A percentile compares a stretch with the other conserved stretches of the same genome.
Conservation (phyloP, 768 basidiomycete genomes). For the Tephrocybe sp. region DNA sequence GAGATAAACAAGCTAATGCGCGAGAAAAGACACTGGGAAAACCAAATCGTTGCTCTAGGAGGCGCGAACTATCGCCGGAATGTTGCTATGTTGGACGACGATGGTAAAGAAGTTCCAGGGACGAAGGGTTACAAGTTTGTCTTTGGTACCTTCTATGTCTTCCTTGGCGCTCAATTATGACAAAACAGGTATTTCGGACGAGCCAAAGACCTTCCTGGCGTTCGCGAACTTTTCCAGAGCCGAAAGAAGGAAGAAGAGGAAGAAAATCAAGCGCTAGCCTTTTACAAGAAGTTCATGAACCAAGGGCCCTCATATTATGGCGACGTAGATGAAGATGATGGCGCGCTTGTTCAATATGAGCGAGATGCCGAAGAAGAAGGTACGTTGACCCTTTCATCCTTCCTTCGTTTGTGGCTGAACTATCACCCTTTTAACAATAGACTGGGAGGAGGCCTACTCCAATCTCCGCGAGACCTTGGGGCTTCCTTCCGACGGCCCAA, state of each 20-base stretch:
- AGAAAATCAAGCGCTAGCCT: conserved; percentile 72
- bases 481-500: conserved; percentile 48
- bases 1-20: conserved; percentile 96
- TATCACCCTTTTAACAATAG: conserved; percentile 31
- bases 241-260: conserved; percentile 87
- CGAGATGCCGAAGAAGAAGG: conserved; percentile 71
- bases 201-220: conserved; percentile 93
- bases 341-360: conserved; percentile 71
- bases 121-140: conserved; percentile 96
- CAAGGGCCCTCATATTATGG: conserved; percentile 91
- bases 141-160: neutral
- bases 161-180: neutral
- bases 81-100: conserved; percentile 91
- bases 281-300: conserved; percentile 86
- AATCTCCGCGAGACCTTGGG: conserved; percentile 55
- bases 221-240: conserved; percentile 90
- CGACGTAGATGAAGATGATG: conserved; percentile 81
- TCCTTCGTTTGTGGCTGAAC: neutral
- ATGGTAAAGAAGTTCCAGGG: conserved; percentile 94
- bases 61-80: conserved; percentile 96
- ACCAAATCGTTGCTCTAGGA: conserved; percentile 93
- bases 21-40: conserved; percentile 98
- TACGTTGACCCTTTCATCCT: conserved; percentile 29
- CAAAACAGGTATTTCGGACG: conserved; percentile 87
- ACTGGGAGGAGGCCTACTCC: conserved; percentile 63